phyloP scores from a whole-genome alignment of 768 basidiomycete species.

The Lenzites betulinus region DNA sequence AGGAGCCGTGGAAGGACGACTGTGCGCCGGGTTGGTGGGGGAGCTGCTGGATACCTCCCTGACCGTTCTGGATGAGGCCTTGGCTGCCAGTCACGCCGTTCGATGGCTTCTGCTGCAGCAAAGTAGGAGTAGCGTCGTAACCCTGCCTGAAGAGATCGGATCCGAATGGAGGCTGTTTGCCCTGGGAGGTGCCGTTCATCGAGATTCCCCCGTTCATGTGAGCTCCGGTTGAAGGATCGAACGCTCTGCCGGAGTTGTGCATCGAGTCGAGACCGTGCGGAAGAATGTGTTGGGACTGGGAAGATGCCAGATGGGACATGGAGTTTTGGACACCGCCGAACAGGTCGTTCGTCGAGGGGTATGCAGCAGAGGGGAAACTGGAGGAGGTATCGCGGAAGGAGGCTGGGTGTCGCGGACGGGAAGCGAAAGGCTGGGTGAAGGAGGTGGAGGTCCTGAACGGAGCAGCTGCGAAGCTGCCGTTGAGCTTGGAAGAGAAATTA shows the following conservation, averaged over 20 bases:
- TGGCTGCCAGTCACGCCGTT: constrained; percentile 9
- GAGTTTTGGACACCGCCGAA: constrained; percentile 29
- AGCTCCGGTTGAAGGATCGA: constrained; percentile 36
- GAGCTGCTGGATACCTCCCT: constrained; percentile 39
- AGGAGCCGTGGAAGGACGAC: constrained; percentile 35
- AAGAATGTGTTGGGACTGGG: constrained; percentile 36
- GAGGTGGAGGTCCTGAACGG: constrained; percentile 38
- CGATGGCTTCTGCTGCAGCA: constrained; percentile 22
- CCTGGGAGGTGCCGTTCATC: constrained; percentile 15
- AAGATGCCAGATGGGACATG: constrained; percentile 37
- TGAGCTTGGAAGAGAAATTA: constrained; percentile 32
- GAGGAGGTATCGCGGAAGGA: constrained; percentile 32
- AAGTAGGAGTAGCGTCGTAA: constrained; percentile 22
- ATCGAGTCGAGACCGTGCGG: constrained; percentile 16
- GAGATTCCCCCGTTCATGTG: constrained; percentile 19
- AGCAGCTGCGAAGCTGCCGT: constrained; percentile 37
- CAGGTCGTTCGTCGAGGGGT: constrained; percentile 26
- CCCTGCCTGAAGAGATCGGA: constrained; percentile 27
- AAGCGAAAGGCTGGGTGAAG: constrained; percentile 34
- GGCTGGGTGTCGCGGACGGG: constrained; percentile 39
- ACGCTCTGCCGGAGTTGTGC: constrained; percentile 32
- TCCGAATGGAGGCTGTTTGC: constrained; percentile 23
- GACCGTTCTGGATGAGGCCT: constrained; percentile 27
- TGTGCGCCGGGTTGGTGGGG: constrained; percentile 36
- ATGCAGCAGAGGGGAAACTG: constrained; percentile 30